Conservation (phyloP, 768 basidiomycete genomes). For the Cystofilobasidium capitatum region DNA sequence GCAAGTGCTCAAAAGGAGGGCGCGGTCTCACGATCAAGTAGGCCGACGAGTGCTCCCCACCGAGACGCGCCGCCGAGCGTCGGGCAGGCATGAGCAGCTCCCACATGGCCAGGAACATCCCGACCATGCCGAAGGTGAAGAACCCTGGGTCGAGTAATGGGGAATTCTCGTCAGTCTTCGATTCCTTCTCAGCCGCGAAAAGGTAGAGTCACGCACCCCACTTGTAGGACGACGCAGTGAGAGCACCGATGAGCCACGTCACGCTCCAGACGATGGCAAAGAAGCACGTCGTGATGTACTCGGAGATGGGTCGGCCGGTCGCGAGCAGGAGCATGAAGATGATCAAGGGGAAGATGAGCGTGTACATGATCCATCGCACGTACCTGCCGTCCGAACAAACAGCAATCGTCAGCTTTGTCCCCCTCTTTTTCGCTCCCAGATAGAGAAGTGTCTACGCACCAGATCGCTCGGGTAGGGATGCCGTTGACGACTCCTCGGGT, state of each 20-base stretch:
- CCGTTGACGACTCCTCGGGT: not conserved
- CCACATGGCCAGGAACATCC: constrained; percentile 49
- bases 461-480: not conserved
- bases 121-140: constrained; percentile 46
- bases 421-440: not conserved
- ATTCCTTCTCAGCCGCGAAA: not conserved
- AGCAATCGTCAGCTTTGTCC: not conserved
- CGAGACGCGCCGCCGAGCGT: constrained; percentile 35
- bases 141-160: constrained; percentile 36
- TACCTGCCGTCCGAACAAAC: not conserved
- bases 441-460: not conserved
- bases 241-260: constrained; percentile 47
- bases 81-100: constrained; percentile 35
- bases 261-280: constrained; percentile 47
- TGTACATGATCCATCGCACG: not conserved
- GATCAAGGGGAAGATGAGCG: constrained; percentile 46
- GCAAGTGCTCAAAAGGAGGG: constrained; percentile 38
- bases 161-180: not conserved
- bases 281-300: constrained; percentile 47
- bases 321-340: constrained; percentile 46
- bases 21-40: constrained; percentile 41
- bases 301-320: constrained; percentile 47
- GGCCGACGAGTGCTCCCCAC: constrained; percentile 32
- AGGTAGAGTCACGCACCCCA: constrained; percentile 36
- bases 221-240: constrained; percentile 50